Conservation (phyloP, 1,139 yeast genomes). For the Nakaseomyces delphensis region DNA sequence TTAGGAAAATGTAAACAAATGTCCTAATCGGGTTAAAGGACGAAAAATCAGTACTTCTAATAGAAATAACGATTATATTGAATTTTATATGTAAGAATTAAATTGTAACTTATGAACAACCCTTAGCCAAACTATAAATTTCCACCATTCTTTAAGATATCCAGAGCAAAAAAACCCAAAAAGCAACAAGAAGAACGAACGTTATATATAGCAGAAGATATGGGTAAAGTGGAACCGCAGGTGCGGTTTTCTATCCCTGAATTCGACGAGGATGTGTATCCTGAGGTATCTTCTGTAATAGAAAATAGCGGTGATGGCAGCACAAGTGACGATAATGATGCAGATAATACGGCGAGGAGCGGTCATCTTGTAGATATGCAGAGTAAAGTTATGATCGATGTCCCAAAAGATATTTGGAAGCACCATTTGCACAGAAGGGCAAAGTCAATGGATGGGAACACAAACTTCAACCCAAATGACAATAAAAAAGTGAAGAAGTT, state of each 20-base stretch:
- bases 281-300: conserved; percentile 5
- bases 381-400: conserved; percentile 27
- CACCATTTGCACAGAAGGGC: conserved; percentile 14
- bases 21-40: not conserved
- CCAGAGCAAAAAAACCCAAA: too few species aligned
- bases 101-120: too few species aligned
- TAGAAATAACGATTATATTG: too few species aligned
- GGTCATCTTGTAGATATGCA: conserved; percentile 27
- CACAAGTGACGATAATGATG: not conserved
- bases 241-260: conserved; percentile 18
- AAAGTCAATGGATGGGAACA: not conserved
- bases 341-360: conserved; percentile 1
- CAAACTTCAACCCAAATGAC: not conserved
- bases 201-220: too few species aligned
- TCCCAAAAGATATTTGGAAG: conserved; percentile 27
- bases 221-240: conserved; percentile 9
- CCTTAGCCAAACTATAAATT: too few species aligned
- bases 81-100: not conserved
- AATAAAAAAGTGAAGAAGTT: not conserved
- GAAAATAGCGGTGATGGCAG: conserved; percentile 6
- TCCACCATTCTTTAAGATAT: too few species aligned
- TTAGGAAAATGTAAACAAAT: not conserved
- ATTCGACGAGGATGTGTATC: not conserved
- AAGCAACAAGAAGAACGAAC: not conserved
- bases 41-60: not conserved